Percentiles rank a stretch among this genome's conserved stretches.
These are phyloP conservation scores for Tuber magnatum DNA, from an alignment of 495 filamentous ascomycete genomes.

Conservation along the genomic window DNA sequence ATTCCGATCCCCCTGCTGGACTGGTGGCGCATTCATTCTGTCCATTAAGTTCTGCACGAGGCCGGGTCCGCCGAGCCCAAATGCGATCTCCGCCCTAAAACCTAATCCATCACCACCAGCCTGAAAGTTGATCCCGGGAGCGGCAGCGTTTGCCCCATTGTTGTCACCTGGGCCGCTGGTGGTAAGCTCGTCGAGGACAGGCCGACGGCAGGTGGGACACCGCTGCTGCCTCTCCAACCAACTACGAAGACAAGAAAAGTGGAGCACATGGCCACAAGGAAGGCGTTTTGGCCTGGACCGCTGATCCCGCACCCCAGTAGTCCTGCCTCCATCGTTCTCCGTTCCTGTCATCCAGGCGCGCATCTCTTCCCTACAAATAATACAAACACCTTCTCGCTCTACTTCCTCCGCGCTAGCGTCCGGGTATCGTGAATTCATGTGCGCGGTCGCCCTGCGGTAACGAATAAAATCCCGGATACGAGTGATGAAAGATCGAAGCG, in stretches of 20 bases:
- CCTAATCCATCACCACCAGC: constrained; percentile 23
- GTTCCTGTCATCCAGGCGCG: constrained; percentile 54
- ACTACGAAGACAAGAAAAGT: constrained; percentile 87
- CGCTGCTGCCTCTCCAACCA: constrained; percentile 99
- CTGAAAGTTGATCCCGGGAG: constrained; percentile 1
- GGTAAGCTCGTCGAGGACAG: constrained; percentile 52
- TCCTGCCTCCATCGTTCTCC: constrained; percentile 42
- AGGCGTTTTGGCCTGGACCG: constrained; percentile 87
- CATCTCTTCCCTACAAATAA: constrained; percentile 98
- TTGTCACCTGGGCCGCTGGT: constrained; percentile 33
- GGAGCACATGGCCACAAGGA: constrained; percentile 90
- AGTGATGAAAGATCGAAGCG: constrained; percentile 80
- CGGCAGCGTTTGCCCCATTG: constrained; percentile 32
- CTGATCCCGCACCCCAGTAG: constrained; percentile 54
- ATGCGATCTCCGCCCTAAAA: constrained; percentile 47
- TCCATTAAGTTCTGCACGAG: constrained; percentile 51
- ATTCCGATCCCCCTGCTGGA: constrained; percentile 37
- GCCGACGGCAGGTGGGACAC: constrained; percentile 84
- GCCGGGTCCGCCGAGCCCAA: constrained; percentile 50
- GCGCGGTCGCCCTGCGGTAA: constrained; percentile 77
- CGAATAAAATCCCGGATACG: constrained; percentile 77
- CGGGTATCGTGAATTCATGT: constrained; percentile 87
- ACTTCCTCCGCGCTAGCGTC: constrained; percentile 88
- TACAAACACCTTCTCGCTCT: constrained; percentile 79
- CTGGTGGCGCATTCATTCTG: constrained; percentile 33